phyloP scores from a whole-genome alignment of 2,329 filamentous ascomycete species.

The Penicillium sp. region DNA sequence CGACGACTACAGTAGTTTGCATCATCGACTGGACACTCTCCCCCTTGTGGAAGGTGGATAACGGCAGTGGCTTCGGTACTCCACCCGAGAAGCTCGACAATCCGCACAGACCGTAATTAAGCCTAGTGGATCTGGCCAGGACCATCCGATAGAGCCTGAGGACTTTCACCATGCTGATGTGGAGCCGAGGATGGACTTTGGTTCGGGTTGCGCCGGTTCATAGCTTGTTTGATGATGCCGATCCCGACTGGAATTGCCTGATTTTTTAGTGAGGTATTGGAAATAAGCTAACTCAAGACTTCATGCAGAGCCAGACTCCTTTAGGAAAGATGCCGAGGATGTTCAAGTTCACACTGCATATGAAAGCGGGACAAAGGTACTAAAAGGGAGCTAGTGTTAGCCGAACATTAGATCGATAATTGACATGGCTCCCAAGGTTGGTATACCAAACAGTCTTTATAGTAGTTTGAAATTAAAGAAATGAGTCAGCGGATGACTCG shows the following conservation, averaged over 20 bases:
- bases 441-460: neutral
- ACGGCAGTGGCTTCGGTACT: constrained; percentile 23
- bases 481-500: neutral
- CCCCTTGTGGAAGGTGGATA: neutral
- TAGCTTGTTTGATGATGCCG: neutral
- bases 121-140: neutral
- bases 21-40: neutral
- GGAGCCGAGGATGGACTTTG: neutral
- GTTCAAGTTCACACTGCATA: neutral
- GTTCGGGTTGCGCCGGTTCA: neutral
- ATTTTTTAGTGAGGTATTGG: neutral
- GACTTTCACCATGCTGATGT: neutral
- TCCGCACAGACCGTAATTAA: constrained; percentile 11
- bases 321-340: neutral
- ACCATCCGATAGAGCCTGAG: neutral
- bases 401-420: neutral
- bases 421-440: neutral
- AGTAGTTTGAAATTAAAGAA: neutral
- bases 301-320: neutral
- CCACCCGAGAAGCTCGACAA: constrained; percentile 8
- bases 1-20: neutral
- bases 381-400: neutral
- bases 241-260: neutral
- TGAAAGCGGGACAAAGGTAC: neutral
- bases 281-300: neutral